Conservation (phyloP, 2,329 filamentous ascomycete species). For the Exophiala phaeomuriformis region DNA sequence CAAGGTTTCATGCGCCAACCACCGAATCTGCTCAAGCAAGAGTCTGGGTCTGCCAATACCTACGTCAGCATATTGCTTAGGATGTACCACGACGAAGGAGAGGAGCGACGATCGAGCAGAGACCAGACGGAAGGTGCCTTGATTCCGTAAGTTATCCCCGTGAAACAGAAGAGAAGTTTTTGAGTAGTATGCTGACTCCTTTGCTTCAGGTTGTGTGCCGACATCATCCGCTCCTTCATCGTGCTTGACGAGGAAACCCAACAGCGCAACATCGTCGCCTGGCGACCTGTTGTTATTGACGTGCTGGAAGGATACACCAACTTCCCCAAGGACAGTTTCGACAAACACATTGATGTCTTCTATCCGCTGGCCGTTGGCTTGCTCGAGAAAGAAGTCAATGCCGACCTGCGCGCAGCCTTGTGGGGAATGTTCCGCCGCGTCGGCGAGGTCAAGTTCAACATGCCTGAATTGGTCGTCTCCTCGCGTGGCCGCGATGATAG, state of each 20-base stretch:
- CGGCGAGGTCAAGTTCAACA: slow-evolving; percentile 62
- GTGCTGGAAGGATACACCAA: slow-evolving; percentile 87
- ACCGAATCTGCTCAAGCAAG: slow-evolving; percentile 94
- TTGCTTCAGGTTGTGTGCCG: slow-evolving; percentile 63
- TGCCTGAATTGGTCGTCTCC: slow-evolving; percentile 30
- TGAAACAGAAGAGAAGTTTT: neutral
- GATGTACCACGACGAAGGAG: slow-evolving; percentile 88
- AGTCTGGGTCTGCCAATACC: slow-evolving; percentile 83
- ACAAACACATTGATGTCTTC: slow-evolving; percentile 70
- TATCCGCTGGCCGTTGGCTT: slow-evolving; percentile 81
- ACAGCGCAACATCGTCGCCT: slow-evolving; percentile 92
- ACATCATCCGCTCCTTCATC: slow-evolving; percentile 83
- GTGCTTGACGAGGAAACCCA: slow-evolving; percentile 90
- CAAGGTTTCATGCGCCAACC: slow-evolving; percentile 99
- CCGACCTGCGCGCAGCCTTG: slow-evolving; percentile 70
- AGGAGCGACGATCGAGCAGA: slow-evolving; percentile 71
- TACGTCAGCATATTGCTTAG: slow-evolving; percentile 94
- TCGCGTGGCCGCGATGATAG: slow-evolving; percentile 22
- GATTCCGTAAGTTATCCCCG: slow-evolving; percentile 55
- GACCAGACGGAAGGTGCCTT: slow-evolving; percentile 83
- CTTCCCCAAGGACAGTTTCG: slow-evolving; percentile 74
- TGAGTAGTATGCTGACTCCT: neutral
- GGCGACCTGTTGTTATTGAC: slow-evolving; percentile 94
- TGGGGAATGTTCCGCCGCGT: slow-evolving; percentile 71
- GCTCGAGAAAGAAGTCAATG: slow-evolving; percentile 69